These are phyloP conservation scores for Pseudotulostoma volvatum DNA, from an alignment of 495 filamentous ascomycete species.

Conservation along the genomic window DNA sequence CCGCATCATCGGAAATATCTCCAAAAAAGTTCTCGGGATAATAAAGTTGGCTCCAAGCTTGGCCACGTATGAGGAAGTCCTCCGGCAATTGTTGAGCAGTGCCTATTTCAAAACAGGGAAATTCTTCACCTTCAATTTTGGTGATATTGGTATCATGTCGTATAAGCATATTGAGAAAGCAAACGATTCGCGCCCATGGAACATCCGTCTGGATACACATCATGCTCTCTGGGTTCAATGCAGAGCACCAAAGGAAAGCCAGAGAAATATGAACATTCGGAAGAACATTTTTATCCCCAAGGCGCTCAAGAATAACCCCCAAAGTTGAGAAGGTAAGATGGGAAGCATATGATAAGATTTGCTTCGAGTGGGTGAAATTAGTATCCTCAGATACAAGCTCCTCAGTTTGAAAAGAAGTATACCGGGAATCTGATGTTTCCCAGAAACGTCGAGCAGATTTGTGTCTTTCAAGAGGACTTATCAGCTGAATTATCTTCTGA, in stretches of 20 bases:
- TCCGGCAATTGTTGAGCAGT: conserved; percentile 54
- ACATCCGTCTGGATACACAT: conserved; percentile 36
- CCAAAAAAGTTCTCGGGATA: conserved; percentile 58
- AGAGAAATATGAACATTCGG: conserved; percentile 53
- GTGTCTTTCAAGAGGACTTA: conserved; percentile 14
- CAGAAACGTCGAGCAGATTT: conserved; percentile 1
- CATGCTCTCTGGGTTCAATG: conserved; percentile 34
- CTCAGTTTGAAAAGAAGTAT: neutral
- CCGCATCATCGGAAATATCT: conserved; percentile 58
- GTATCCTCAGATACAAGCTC: neutral
- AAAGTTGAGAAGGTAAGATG: conserved; percentile 32
- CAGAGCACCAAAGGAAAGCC: conserved; percentile 48
- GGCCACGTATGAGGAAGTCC: conserved; percentile 65
- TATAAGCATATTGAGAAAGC: conserved; percentile 48
- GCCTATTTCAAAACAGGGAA: conserved; percentile 37
- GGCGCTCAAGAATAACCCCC: conserved; percentile 38
- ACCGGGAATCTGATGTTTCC: conserved; percentile 1
- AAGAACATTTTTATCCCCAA: conserved; percentile 46
- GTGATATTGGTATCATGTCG: conserved; percentile 23
- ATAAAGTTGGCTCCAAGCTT: conserved; percentile 52
- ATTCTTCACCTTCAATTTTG: conserved; percentile 33
- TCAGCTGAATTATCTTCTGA: conserved; percentile 20
- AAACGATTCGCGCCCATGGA: conserved; percentile 50
- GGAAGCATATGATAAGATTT: conserved; percentile 19
- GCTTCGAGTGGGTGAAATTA: conserved; percentile 5